Base-by-base conservation (phyloP, 2,329 filamentous ascomycete species). In the Teratosphaeria destructans region DNA sequence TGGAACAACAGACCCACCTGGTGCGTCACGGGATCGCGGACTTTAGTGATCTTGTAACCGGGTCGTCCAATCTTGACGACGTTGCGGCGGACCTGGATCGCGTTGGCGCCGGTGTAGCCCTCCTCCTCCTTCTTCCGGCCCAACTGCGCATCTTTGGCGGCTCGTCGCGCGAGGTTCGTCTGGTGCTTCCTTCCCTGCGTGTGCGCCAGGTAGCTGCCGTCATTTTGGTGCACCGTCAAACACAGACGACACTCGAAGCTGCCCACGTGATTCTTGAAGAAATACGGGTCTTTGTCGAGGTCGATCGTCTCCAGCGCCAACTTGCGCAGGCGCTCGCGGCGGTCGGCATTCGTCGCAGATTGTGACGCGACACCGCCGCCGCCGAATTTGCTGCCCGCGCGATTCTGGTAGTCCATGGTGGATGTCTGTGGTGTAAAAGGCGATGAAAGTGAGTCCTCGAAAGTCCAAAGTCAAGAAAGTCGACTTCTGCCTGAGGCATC, bases 241-340 rank as follows among this genome's bases (percentile, higher is more conserved):
- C 94, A 99, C 49, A 99, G 87, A 34, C 94, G 89, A 75, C 94
- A 99, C 77, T 99, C 94, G 77, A 96, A 99, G 71, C 88, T 94
- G 71, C 94, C 94, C 69, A 97, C 90, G 76, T 99, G 93, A 81
- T 99, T 99, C 76, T 95, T 95, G 86, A 99, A 99, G 81, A 97
- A 96, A 83, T 97, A 99, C 0, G 94, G 94, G 78, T 99, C 94
- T 78, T 96, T 97, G 78, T 97, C 94, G 64, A 97, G 89, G 79
- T 97, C 93, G 81, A 99, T 99, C 59, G 91, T 95, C 78, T 99
- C 94, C 71, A 99, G 89, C 60, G 94, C 94, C 72, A 99, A 91
- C 79, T 96, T 96, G 75, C 93, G 91, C 47, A 99, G 87, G 64
- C 94, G 92, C 76, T 99, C 94, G 73, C 94, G 90, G 61, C 94